Evolutionary conservation across 2,329 filamentous ascomycete genomes (phyloP).

Genomic region (Fusarium buxicola): DNA sequence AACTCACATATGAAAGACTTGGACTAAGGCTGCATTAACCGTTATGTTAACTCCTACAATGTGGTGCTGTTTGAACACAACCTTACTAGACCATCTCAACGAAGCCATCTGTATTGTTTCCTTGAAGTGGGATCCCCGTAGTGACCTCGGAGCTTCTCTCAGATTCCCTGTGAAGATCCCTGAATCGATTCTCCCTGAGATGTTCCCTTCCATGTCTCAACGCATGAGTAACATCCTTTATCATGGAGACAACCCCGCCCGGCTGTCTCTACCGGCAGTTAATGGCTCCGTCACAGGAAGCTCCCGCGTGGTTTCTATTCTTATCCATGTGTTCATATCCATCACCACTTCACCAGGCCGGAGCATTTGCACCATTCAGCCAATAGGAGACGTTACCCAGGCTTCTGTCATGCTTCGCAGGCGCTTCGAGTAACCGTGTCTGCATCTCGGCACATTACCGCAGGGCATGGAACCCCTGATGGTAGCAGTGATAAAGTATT

Average conservation of each 20-base stretch:
- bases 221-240: neutral
- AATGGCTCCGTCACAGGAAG: neutral
- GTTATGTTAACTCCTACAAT: too few species aligned
- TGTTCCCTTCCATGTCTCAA: neutral
- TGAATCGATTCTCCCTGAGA: neutral
- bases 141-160: too few species aligned
- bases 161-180: neutral
- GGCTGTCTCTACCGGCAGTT: neutral
- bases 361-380: conserved; percentile 2
- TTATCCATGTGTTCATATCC: neutral
- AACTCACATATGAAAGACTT: too few species aligned
- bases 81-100: too few species aligned
- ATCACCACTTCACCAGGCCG: conserved; percentile 3
- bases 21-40: too few species aligned
- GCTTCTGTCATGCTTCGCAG: conserved; percentile 5
- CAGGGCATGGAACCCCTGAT: conserved; percentile 11
- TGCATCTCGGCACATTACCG: conserved; percentile 30
- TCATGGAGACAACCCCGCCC: neutral
- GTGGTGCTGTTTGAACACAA: too few species aligned
- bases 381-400: conserved; percentile 5
- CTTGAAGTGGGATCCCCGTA: too few species aligned
- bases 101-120: too few species aligned
- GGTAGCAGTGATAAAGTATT: neutral
- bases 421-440: conserved; percentile 17
- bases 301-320: conserved; percentile 10